Evolutionary conservation across 768 basidiomycete species (phyloP), one percentile per base, ranked within the genome.

Genomic region (Xerocomellus intermedius): DNA sequence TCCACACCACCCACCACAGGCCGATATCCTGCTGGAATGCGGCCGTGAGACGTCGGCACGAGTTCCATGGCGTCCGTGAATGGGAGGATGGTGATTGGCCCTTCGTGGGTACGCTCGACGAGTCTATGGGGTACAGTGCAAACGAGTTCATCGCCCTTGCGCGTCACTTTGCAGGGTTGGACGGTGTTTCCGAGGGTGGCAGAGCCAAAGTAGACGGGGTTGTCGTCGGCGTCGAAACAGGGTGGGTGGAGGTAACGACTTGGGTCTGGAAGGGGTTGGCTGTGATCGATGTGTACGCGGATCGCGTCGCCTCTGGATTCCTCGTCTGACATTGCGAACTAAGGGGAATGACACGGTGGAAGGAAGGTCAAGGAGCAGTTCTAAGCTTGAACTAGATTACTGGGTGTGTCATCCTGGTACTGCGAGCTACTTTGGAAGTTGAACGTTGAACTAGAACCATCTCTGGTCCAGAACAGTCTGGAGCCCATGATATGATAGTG

Each of bases 81-180:
- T n/a, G 47, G 51, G 22, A 57, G 51, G 42, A 57, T 17, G 13
- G 46, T 54, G 24, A 57, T 26, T 2, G 47, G 30, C 9, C 56
- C 56, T 44, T 19, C 10, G 19, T 53, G 52, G 17, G n/a, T 22
- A 13, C 28, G 42, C 41, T 48, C 47, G 24, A 39, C 13, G 17
- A 49, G 47, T 35, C 47, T 39, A 17, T 35, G 36, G 2, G 51
- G 51, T 7, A 49, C 47, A 3, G n/a, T 19, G 3, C 56, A 57
- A 13, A 57, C 12, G 12, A 54, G 47, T 12, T 37, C 32, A 9
- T 39, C 42, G 5, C 32, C 42, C 37, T 45, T 54, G 47, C n/a
- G 50, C 12, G 47, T 49, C 47, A 54, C 47, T n/a, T 48, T 53
- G 46, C 56, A 53, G 2, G 56, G 56, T 21, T 54, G 52, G n/a